phyloP scores from a whole-genome alignment of 2,329 filamentous ascomycete species.

The Lasiodiplodia hormozganensis region DNA sequence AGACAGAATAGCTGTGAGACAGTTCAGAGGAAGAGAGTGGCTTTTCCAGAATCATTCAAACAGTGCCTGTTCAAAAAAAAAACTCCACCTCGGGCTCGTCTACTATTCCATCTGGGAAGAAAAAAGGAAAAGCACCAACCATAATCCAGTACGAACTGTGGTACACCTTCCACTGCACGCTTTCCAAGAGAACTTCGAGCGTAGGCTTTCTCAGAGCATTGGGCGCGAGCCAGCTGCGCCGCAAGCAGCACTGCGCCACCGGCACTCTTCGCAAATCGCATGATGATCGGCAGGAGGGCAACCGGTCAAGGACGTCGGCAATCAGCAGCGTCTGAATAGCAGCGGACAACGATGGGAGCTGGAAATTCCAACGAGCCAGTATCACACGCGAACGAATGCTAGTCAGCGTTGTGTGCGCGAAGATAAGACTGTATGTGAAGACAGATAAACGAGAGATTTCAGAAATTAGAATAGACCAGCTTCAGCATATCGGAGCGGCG shows the following conservation, averaged over 20 bases:
- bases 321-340: neutral
- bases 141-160: slow-evolving; percentile 48
- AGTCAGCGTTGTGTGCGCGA: neutral
- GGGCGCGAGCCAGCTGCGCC: neutral
- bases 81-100: neutral
- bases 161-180: slow-evolving; percentile 35
- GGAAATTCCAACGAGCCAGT: neutral
- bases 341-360: neutral
- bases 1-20: neutral
- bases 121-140: slow-evolving; percentile 36
- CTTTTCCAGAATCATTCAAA: neutral
- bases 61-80: neutral
- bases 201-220: neutral
- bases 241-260: slow-evolving; percentile 5
- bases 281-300: slow-evolving; percentile 3
- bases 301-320: no score
- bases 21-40: neutral
- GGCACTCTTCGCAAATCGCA: slow-evolving; percentile 7
- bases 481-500: neutral
- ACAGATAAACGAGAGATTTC: neutral
- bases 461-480: neutral
- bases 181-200: slow-evolving; percentile 2
- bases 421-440: neutral
- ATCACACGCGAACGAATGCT: neutral
- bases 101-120: neutral